These are phyloP conservation scores for Hexamita inflata DNA, from an alignment of 208 protist genomes.

Conservation along the genomic window DNA sequence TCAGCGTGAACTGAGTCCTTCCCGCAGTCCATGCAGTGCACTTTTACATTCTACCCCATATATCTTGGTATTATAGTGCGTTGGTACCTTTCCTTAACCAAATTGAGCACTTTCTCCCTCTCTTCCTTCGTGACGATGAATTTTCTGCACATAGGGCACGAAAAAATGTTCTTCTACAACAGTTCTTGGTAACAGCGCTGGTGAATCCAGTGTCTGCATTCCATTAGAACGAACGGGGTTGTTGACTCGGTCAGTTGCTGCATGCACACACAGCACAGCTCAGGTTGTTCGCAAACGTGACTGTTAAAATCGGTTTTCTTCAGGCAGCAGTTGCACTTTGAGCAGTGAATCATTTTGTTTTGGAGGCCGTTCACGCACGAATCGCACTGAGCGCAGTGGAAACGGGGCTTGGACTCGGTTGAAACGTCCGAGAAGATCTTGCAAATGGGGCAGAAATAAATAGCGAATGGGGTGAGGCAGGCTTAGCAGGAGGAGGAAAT, in stretches of 20 bases:
- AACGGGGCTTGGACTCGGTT: background rate
- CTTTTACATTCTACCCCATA: no score
- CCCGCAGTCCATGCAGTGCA: no score
- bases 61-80: no score
- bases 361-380: background rate
- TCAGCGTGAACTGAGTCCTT: no score
- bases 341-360: background rate
- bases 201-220: background rate
- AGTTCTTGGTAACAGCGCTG: background rate
- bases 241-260: background rate
- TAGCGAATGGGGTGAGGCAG: background rate
- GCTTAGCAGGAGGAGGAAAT: background rate
- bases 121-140: background rate
- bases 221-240: background rate
- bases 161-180: background rate
- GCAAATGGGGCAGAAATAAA: background rate
- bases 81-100: no score
- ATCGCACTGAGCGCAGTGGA: background rate
- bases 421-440: background rate
- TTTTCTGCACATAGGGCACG: background rate
- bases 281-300: background rate
- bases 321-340: background rate
- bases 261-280: background rate
- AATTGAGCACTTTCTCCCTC: background rate
- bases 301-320: background rate